Conservation (phyloP, 148 eudicot species). For the Camellia granthamiana region DNA sequence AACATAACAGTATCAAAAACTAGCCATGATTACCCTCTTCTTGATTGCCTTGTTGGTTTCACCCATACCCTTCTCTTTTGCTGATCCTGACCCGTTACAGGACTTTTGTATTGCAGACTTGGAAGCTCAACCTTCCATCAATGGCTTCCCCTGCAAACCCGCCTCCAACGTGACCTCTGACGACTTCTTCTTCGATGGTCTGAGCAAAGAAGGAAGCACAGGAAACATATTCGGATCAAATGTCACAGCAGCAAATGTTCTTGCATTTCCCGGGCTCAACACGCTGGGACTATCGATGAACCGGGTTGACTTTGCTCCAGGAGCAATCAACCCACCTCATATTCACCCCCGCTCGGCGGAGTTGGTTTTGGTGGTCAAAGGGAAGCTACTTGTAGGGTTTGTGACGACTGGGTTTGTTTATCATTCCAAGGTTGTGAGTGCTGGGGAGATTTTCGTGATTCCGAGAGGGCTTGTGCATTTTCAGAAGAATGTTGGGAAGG, state of each 20-base stretch:
- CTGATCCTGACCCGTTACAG: constrained; percentile 39
- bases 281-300: constrained; percentile 49
- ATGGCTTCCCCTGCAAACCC: constrained; percentile 42
- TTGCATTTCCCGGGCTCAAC: constrained; percentile 40
- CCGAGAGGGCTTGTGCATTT: constrained; percentile 48
- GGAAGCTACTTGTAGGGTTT: constrained; percentile 41
- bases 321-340: constrained; percentile 49
- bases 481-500: constrained; percentile 38
- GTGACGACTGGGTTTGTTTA: constrained; percentile 36
- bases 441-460: constrained; percentile 46
- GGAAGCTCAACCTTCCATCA: constrained; percentile 12
- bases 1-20: neutral
- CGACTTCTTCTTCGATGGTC: neutral
- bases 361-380: constrained; percentile 28
- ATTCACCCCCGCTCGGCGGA: constrained; percentile 44
- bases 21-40: constrained; percentile 4
- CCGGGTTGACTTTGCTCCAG: constrained; percentile 31
- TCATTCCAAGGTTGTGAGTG: constrained; percentile 24
- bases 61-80: constrained; percentile 14
- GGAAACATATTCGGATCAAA: constrained; percentile 17
- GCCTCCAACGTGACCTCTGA: too few species aligned
- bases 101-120: constrained; percentile 46
- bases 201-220: constrained; percentile 34
- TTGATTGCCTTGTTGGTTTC: constrained; percentile 14
- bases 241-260: constrained; percentile 30